Evolutionary conservation across 768 basidiomycete genomes (phyloP).

Genomic region (Mycena vitilis): DNA sequence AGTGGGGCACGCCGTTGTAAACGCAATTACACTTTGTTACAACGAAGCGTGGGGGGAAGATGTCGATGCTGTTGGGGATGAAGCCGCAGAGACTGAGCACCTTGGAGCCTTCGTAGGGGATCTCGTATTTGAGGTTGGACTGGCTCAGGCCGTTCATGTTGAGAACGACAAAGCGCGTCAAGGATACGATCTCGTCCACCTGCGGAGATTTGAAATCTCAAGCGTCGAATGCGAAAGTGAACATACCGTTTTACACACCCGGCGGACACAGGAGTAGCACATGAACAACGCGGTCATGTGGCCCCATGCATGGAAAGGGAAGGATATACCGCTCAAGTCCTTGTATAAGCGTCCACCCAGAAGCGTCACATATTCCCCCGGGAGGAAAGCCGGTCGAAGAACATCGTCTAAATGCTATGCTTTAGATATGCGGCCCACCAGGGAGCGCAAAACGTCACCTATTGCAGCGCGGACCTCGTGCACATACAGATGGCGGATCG

Average conservation of each 20-base stretch:
- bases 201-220: constrained; percentile 9
- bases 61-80: constrained; percentile 41
- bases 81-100: constrained; percentile 47
- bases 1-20: constrained; percentile 38
- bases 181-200: constrained; percentile 45
- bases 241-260: constrained; percentile 45
- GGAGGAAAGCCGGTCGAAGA: constrained; percentile 37
- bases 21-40: constrained; percentile 37
- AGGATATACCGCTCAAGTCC: constrained; percentile 39
- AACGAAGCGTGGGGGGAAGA: constrained; percentile 39
- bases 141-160: constrained; percentile 36
- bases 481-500: constrained; percentile 46
- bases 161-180: constrained; percentile 45
- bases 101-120: constrained; percentile 39
- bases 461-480: constrained; percentile 44
- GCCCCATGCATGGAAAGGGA: constrained; percentile 51
- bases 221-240: background rate
- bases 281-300: constrained; percentile 44
- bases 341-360: constrained; percentile 51
- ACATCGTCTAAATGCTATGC: constrained; percentile 41
- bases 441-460: constrained; percentile 8
- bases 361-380: constrained; percentile 44
- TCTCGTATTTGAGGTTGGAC: constrained; percentile 38
- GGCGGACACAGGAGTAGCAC: constrained; percentile 49
- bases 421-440: background rate